Base-by-base conservation (phyloP, 2,329 filamentous ascomycete genomes). In the Diaporthe capsici region DNA sequence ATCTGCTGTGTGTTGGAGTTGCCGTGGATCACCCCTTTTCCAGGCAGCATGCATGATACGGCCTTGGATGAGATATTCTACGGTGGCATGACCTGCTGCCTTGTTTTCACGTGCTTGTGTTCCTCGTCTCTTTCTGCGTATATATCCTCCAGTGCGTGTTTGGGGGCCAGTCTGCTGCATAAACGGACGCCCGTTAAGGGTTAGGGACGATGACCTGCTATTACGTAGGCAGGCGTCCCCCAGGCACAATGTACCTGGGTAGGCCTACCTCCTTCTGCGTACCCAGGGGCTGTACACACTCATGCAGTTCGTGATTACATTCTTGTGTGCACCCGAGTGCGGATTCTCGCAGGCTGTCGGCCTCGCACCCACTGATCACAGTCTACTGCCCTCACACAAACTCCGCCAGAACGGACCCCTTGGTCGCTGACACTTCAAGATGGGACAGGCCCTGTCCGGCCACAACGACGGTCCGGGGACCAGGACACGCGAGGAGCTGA, bases 401-500 rank as follows among this genome's bases (percentile, higher is more conserved):
- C 47, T 5, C 22, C 22, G 13, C n/a, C 13, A 25, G n/a, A 10
- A 28, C n/a, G 37, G 17, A 20, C 10, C 9, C 12, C 13, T 34
- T 25, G 49, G 4, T 42, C 20, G 15, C 13, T 25, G 22, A 13
- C 7, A 20, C 31, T 37, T 22, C 47, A 47, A 44, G 47, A 74
- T 77, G 77, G 76, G 76, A 12, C 76, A 77, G 71, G 57, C 55
- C 20, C 49, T 77, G 3, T 77, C 76, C n/a, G 47, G 37, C 58
- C 60, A 44, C n/a, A 28, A 61, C 37, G 58, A 47, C 39, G 58
- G 74, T 51, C 34, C 57, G 15, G 44, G 25, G 28, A 25, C 82
- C 77, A 85, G 85, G 78, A 88, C 89, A 75, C 88, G 86, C 78
- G 88, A 90, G 79, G 84, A 90, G 81, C 82, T 91, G 76, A 86